Evolutionary conservation across 2,329 filamentous ascomycete genomes (phyloP).

Genomic region (Lachnellula hyalina): DNA sequence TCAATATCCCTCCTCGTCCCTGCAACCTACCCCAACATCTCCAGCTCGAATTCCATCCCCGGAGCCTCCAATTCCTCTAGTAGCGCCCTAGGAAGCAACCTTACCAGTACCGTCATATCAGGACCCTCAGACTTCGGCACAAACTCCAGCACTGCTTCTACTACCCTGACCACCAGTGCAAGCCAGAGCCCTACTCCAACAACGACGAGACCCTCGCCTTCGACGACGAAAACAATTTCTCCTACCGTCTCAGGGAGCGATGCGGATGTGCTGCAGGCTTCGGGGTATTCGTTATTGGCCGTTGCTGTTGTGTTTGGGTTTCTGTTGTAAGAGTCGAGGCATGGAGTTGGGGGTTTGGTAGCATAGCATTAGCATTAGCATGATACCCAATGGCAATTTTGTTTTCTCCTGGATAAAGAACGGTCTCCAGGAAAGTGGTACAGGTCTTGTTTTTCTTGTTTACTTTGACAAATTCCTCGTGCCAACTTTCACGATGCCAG

Average conservation of each 20-base stretch:
- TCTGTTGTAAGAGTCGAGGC: neutral
- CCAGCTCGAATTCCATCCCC: neutral
- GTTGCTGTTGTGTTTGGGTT: constrained; percentile 5
- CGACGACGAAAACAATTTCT: neutral
- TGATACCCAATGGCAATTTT: neutral
- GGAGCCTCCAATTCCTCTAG: neutral
- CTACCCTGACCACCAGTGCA: neutral
- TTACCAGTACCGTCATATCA: no score
- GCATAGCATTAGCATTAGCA: neutral
- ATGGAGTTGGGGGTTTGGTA: neutral
- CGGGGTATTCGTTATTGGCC: constrained; percentile 1
- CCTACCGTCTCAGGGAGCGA: neutral
- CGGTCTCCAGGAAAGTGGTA: neutral
- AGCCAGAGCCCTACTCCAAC: neutral
- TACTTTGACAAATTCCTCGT: no score
- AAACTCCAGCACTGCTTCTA: neutral
- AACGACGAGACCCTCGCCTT: neutral
- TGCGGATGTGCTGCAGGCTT: neutral
- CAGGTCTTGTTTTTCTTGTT: neutral
- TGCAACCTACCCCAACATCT: neutral
- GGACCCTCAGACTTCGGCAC: neutral
- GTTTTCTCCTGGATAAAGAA: neutral
- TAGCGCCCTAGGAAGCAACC: no score
- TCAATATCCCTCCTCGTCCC: neutral
- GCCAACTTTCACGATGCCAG: neutral